phyloP scores from a whole-genome alignment of 225 moss, liverwort and hornwort species.

The Pseudisothecium myosuroides region DNA sequence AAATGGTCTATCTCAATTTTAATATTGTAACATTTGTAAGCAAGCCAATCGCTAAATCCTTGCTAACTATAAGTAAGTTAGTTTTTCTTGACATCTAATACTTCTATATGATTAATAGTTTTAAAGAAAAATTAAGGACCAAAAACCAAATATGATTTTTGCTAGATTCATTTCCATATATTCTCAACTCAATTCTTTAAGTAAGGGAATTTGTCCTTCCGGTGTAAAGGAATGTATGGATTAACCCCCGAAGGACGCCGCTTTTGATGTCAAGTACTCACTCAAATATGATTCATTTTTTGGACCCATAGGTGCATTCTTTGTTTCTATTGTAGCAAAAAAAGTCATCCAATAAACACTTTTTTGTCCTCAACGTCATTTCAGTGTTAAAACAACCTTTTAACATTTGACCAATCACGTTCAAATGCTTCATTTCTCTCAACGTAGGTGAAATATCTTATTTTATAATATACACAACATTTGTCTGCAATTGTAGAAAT shows the following conservation, averaged over 20 bases:
- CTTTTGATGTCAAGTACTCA: not conserved
- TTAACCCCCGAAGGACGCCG: fast-evolving
- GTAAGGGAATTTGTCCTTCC: no score
- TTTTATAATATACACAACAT: not conserved
- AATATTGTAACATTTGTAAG: not conserved
- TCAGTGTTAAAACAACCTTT: not conserved
- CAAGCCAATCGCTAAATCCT: not conserved
- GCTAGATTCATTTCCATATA: not conserved
- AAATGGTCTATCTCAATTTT: not conserved
- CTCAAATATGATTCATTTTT: not conserved
- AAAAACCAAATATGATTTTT: fast-evolving
- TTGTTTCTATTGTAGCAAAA: fast-evolving
- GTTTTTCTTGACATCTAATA: not conserved
- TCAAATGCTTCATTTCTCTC: no score
- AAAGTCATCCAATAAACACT: not conserved
- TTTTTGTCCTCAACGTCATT: fast-evolving
- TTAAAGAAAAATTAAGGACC: not conserved
- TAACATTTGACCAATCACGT: fast-evolving
- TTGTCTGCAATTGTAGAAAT: not conserved
- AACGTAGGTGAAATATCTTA: no score
- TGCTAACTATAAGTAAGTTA: not conserved
- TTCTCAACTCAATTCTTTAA: not conserved
- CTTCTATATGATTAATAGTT: not conserved
- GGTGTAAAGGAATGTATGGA: no score
- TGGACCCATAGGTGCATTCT: not conserved